Conservation (phyloP, 1,284 basidiomycete genomes). For the Ceratorhiza oryzae-sativae region DNA sequence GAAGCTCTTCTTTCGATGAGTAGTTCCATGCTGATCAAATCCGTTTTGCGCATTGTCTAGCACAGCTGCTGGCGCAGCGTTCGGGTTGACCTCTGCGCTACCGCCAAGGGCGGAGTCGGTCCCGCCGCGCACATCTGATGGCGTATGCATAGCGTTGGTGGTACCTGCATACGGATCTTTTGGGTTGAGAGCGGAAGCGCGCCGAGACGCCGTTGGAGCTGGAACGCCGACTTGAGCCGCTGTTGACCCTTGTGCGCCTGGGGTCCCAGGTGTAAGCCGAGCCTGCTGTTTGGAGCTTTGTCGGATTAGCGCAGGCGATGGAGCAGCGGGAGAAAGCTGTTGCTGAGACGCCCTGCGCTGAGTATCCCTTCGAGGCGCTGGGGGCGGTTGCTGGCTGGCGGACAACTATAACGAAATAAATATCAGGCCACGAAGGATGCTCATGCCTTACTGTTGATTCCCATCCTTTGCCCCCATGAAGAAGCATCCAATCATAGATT, state of each 20-base stretch:
- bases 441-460: slow-evolving; percentile 75
- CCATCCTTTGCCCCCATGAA: slow-evolving; percentile 95
- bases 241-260: slow-evolving; percentile 67
- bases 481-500: slow-evolving; percentile 88
- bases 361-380: slow-evolving; percentile 38
- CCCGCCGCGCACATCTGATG: slow-evolving; percentile 59
- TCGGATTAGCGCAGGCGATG: slow-evolving; percentile 76
- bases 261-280: slow-evolving; percentile 40
- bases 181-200: slow-evolving; percentile 17
- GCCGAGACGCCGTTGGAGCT: slow-evolving; percentile 53
- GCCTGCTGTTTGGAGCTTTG: slow-evolving; percentile 72
- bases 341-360: slow-evolving; percentile 38
- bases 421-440: slow-evolving; percentile 29
- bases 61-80: slow-evolving; percentile 31
- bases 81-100: slow-evolving; percentile 29
- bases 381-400: slow-evolving; percentile 50
- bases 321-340: slow-evolving; percentile 54
- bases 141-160: slow-evolving; percentile 59
- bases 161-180: slow-evolving; percentile 57
- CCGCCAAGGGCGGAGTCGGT: slow-evolving; percentile 40
- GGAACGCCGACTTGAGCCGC: slow-evolving; percentile 77
- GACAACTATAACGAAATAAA: slow-evolving; percentile 22
- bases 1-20: slow-evolving; percentile 61
- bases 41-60: slow-evolving; percentile 37
- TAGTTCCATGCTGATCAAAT: slow-evolving; percentile 60